These are phyloP conservation scores for Phytopythium mirpurense DNA, from an alignment of 352 stramenopile species.

Conservation along the genomic window DNA sequence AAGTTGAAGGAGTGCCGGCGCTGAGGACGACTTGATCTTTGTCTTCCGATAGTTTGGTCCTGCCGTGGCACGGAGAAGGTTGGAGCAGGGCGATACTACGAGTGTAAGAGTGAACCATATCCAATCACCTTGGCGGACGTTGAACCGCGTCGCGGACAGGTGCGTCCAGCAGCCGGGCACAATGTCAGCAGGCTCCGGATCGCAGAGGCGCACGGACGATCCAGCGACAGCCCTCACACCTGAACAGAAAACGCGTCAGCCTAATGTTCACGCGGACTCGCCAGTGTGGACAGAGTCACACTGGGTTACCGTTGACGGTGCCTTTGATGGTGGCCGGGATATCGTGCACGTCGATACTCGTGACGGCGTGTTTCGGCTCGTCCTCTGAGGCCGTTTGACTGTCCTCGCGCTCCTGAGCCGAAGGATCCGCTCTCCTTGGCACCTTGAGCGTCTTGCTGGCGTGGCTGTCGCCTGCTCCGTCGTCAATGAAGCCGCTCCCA, in stretches of 20 bases:
- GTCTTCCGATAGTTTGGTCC: constrained; percentile 76
- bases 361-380: background rate
- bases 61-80: constrained; percentile 7
- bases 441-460: background rate
- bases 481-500: too few species aligned
- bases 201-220: constrained; percentile 48
- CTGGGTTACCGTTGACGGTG: constrained; percentile 1
- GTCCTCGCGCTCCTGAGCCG: background rate
- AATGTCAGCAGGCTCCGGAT: constrained; percentile 23
- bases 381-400: background rate
- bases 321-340: background rate
- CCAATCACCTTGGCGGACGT: constrained; percentile 64
- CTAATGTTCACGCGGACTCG: background rate
- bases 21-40: constrained; percentile 61
- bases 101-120: too few species aligned
- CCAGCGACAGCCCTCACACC: constrained; percentile 42
- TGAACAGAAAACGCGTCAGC: background rate
- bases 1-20: constrained; percentile 47
- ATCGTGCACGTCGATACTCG: background rate
- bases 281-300: background rate
- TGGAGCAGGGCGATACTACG: too few species aligned
- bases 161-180: constrained; percentile 54
- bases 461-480: background rate
- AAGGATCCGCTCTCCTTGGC: background rate
- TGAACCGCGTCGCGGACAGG: constrained; percentile 62